These are phyloP conservation scores for Margaritispora aquatica DNA, from an alignment of 495 filamentous ascomycete genomes.

Conservation along the genomic window DNA sequence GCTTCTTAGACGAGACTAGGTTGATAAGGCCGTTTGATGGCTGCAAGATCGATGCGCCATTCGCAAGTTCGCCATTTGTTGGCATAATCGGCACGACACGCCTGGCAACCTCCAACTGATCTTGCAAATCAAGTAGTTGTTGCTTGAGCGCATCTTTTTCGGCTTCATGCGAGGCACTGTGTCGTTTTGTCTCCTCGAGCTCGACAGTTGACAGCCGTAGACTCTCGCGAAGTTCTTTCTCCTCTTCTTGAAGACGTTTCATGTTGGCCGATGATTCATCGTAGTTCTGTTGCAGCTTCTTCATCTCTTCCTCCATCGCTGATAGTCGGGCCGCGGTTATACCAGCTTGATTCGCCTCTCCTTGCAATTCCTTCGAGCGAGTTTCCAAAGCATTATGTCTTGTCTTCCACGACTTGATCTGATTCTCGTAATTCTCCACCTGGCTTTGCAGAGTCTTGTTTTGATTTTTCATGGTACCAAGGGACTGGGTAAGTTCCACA, in stretches of 20 bases:
- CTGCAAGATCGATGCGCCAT: slow-evolving; percentile 51
- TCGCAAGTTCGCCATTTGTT: slow-evolving; percentile 64
- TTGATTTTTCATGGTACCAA: slow-evolving; percentile 86
- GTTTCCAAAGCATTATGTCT: slow-evolving; percentile 88
- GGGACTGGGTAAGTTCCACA: slow-evolving; percentile 89
- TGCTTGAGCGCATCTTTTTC: slow-evolving; percentile 81
- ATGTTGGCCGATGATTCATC: slow-evolving; percentile 80
- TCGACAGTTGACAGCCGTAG: slow-evolving; percentile 70
- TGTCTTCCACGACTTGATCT: slow-evolving; percentile 90
- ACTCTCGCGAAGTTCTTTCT: slow-evolving; percentile 70
- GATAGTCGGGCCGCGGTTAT: slow-evolving; percentile 83
- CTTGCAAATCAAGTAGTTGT: slow-evolving; percentile 84
- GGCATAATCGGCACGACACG: slow-evolving; percentile 50
- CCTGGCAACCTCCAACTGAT: slow-evolving; percentile 84
- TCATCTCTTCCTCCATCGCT: slow-evolving; percentile 92
- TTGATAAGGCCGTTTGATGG: slow-evolving; percentile 83
- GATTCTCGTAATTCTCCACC: slow-evolving; percentile 92
- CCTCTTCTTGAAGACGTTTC: slow-evolving; percentile 91
- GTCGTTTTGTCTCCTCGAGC: slow-evolving; percentile 64
- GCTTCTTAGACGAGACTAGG: slow-evolving; percentile 93
- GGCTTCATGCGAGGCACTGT: slow-evolving; percentile 63
- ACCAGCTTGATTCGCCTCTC: slow-evolving; percentile 95
- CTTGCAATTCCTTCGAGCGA: slow-evolving; percentile 86
- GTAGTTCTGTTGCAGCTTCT: slow-evolving; percentile 76
- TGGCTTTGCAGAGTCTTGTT: slow-evolving; percentile 85